These are phyloP conservation scores for Fusarium lateritium DNA, from an alignment of 2,329 filamentous ascomycete genomes.

Conservation along the genomic window DNA sequence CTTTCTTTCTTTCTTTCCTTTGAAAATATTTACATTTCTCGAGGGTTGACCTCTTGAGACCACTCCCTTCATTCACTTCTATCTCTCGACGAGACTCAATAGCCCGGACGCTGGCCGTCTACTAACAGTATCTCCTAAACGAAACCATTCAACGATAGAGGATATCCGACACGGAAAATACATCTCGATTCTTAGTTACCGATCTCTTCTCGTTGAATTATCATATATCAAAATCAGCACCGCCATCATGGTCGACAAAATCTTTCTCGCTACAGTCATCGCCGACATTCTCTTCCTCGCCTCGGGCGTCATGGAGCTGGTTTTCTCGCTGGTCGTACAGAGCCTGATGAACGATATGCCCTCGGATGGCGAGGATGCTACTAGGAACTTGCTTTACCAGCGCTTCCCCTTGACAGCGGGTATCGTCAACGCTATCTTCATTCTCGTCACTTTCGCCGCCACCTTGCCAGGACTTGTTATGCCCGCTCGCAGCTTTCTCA, in stretches of 20 bases:
- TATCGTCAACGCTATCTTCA: slow-evolving; percentile 79
- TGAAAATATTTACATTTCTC: slow-evolving; percentile 23
- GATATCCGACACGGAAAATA: slow-evolving; percentile 4
- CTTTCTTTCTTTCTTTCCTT: slow-evolving; percentile 8
- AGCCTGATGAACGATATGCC: slow-evolving; percentile 61
- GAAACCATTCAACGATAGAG: slow-evolving; percentile 5
- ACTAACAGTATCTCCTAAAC: slow-evolving; percentile 21
- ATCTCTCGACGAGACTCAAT: slow-evolving; percentile 46
- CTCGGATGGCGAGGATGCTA: slow-evolving; percentile 63
- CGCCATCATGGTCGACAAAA: slow-evolving; percentile 67
- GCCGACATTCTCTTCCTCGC: slow-evolving; percentile 67
- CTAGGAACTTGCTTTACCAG: slow-evolving; percentile 67
- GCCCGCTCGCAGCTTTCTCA: slow-evolving; percentile 77
- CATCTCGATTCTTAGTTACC: slow-evolving; percentile 3
- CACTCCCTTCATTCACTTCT: slow-evolving; percentile 29
- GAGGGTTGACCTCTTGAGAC: slow-evolving; percentile 37
- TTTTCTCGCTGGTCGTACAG: slow-evolving; percentile 68
- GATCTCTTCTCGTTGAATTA: slow-evolving; percentile 7
- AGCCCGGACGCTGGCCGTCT: slow-evolving; percentile 48
- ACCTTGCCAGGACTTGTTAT: slow-evolving; percentile 81
- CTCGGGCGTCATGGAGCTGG: slow-evolving; percentile 69
- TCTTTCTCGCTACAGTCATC: slow-evolving; percentile 65
- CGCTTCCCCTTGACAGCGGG: slow-evolving; percentile 73
- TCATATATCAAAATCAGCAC: slow-evolving; percentile 3
- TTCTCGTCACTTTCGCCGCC: slow-evolving; percentile 78